phyloP scores from a whole-genome alignment of 169 alveolate species.

The Theileria parva region DNA sequence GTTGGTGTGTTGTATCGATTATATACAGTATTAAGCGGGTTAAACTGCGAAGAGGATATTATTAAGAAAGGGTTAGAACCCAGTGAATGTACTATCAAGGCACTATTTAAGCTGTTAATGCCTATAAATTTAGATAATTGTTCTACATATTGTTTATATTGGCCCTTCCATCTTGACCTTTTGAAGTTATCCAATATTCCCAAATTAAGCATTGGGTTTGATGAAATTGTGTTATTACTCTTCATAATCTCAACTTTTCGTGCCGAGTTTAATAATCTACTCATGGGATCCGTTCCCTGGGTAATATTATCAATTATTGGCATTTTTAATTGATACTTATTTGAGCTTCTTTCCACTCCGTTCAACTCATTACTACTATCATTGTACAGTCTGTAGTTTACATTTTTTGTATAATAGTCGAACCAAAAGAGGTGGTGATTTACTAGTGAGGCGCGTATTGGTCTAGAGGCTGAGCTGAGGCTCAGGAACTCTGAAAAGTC shows the following conservation, averaged over 20 bases:
- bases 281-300: conserved; percentile 6
- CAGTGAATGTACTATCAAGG: conserved; percentile 1
- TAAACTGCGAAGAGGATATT: neutral
- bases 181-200: conserved; percentile 25
- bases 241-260: conserved; percentile 25
- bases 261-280: conserved; percentile 13
- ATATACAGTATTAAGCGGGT: too few relatives aligned
- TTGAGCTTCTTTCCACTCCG: conserved; percentile 10
- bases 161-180: conserved; percentile 26
- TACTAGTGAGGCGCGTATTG: conserved; percentile 24
- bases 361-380: neutral
- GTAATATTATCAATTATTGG: conserved; percentile 6
- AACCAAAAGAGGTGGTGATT: conserved; percentile 23
- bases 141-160: conserved; percentile 10
- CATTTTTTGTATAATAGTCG: conserved; percentile 15
- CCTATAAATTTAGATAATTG: neutral
- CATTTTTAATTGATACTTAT: conserved; percentile 21
- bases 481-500: conserved; percentile 53
- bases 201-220: conserved; percentile 30
- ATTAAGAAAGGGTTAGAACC: conserved; percentile 14
- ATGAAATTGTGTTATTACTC: conserved; percentile 9
- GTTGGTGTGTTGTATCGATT: too few relatives aligned
- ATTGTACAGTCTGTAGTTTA: conserved; percentile 13
- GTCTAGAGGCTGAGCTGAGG: conserved; percentile 28
- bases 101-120: neutral